Evolutionary conservation across 176 grass and related monocot genomes (phyloP).

Genomic region (Saccharum officinarum): DNA sequence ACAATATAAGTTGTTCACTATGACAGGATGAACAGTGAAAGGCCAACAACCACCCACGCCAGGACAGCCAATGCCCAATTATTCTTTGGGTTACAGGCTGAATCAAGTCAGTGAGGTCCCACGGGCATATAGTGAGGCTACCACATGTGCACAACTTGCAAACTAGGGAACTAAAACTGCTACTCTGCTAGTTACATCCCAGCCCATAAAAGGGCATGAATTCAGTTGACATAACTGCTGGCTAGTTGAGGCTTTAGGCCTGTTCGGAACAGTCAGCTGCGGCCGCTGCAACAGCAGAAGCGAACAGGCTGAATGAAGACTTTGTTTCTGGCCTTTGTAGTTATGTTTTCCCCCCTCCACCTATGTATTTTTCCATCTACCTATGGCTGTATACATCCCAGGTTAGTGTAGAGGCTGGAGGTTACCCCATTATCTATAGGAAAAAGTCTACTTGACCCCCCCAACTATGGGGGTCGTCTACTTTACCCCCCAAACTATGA

Average conservation of each 20-base stretch:
- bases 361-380: not conserved
- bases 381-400: not conserved
- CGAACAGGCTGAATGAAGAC: not conserved
- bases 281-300: not conserved
- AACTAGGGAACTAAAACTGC: not conserved
- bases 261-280: not conserved
- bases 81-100: conserved; percentile 21
- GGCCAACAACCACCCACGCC: conserved; percentile 15
- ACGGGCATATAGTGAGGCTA: not conserved
- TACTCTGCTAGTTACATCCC: not conserved
- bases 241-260: not conserved
- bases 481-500: no score
- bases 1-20: not conserved
- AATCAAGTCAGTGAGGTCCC: conserved; percentile 9
- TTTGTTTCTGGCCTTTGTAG: not conserved
- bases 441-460: no score
- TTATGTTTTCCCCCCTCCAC: not conserved
- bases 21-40: conserved; percentile 16
- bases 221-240: not conserved
- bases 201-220: not conserved
- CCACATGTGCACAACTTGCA: not conserved
- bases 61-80: conserved; percentile 12
- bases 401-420: not conserved
- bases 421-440: not conserved
- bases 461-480: no score